Percentiles rank a stretch among this genome's conserved stretches.
Conservation (phyloP, 1,284 basidiomycete genomes). For the Sporisorium scitamineum region DNA sequence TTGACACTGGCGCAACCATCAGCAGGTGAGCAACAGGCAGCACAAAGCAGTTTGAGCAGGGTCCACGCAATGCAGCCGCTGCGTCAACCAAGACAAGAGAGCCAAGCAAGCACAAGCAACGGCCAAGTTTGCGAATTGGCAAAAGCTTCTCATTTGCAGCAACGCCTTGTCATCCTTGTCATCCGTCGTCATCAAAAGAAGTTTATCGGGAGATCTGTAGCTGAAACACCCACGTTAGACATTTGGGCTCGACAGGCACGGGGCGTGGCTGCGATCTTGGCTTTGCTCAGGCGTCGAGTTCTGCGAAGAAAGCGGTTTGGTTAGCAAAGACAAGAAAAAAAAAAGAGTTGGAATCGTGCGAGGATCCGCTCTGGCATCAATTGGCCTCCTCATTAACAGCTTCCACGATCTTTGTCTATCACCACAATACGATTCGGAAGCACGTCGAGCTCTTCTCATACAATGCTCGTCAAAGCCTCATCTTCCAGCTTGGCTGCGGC, state of each 20-base stretch:
- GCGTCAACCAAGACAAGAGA: background rate
- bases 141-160: constrained; percentile 26
- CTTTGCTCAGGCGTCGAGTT: background rate
- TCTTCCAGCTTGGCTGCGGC: constrained; percentile 23
- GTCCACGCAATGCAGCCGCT: constrained; percentile 10
- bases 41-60: background rate
- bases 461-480: constrained; percentile 33
- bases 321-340: constrained; percentile 31
- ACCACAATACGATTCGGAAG: too few relatives aligned
- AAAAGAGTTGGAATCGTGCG: too few relatives aligned
- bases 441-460: too few relatives aligned
- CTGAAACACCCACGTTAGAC: constrained; percentile 44
- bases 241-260: too few relatives aligned
- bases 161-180: background rate
- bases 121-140: constrained; percentile 11
- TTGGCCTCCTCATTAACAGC: background rate
- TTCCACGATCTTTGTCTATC: background rate
- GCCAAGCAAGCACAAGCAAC: background rate
- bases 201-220: background rate
- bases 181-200: background rate
- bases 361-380: too few relatives aligned
- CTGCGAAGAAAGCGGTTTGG: constrained; percentile 5
- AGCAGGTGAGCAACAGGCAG: background rate
- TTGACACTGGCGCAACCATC: background rate
- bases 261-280: too few relatives aligned